phyloP scores from a whole-genome alignment of 163 green algal species.

The Scenedesmus sp. region DNA sequence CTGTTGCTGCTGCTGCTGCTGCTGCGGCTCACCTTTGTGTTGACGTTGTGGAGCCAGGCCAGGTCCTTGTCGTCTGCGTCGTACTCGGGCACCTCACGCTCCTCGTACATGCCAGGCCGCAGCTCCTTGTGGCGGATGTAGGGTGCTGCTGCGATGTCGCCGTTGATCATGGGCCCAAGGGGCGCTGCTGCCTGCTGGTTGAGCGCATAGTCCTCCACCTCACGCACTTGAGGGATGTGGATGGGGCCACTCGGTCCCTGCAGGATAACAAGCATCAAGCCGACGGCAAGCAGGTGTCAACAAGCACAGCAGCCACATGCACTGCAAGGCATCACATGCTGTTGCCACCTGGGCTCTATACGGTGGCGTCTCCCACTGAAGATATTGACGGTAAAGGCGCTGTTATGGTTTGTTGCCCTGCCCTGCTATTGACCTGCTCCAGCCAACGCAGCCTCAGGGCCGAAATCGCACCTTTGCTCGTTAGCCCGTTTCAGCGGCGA shows the following conservation, averaged over 20 bases:
- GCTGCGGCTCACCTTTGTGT: constrained; percentile 53
- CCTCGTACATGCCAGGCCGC: constrained; percentile 26
- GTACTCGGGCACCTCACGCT: constrained; percentile 73
- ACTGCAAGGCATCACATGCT: not conserved
- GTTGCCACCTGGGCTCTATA: not conserved
- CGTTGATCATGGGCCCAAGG: constrained; percentile 13
- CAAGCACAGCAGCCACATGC: not conserved
- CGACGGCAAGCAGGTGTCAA: not conserved
- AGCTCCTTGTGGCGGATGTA: constrained; percentile 56
- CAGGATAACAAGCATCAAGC: not conserved
- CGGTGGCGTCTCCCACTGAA: not conserved
- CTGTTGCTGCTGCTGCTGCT: constrained; percentile 15
- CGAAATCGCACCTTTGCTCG: not conserved
- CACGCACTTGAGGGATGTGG: constrained; percentile 58
- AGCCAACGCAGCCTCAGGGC: too few species aligned
- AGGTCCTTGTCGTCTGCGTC: constrained; percentile 83
- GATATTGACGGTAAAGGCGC: not conserved
- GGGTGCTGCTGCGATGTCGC: constrained; percentile 40
- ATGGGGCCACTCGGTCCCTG: constrained; percentile 49
- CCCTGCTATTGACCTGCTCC: not conserved
- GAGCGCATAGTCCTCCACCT: constrained; percentile 57
- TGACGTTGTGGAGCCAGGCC: constrained; percentile 74
- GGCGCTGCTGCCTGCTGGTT: constrained; percentile 56
- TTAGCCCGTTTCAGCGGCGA: not conserved
- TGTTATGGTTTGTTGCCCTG: not conserved